Conservation (phyloP, 495 filamentous ascomycete genomes). For the Aspergillus homomorphus region DNA sequence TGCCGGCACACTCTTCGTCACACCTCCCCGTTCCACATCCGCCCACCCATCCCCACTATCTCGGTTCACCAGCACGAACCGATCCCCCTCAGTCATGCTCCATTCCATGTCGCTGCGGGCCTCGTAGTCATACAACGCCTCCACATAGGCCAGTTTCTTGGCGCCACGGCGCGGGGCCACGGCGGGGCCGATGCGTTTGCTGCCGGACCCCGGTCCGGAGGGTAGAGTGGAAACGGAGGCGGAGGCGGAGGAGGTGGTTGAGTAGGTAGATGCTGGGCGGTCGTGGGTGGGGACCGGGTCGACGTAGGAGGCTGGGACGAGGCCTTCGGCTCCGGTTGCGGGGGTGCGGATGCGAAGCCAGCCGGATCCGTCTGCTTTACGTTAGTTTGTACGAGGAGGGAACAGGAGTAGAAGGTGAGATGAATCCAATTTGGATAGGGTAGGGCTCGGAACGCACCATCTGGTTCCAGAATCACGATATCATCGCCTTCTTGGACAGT, state of each 20-base stretch:
- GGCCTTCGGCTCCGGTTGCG: conserved; percentile 64
- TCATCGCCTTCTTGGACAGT: conserved; percentile 74
- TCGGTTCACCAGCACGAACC: conserved; percentile 80
- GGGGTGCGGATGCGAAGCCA: conserved; percentile 80
- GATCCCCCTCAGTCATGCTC: conserved; percentile 85
- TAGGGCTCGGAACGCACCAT: conserved; percentile 78
- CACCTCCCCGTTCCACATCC: conserved; percentile 89
- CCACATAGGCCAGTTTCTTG: conserved; percentile 92
- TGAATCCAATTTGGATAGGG: background rate
- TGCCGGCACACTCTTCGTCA: conserved; percentile 87
- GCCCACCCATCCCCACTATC: conserved; percentile 94
- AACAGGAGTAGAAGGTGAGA: background rate
- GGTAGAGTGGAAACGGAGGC: conserved; percentile 68
- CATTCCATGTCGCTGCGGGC: conserved; percentile 83
- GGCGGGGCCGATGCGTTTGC: conserved; percentile 86
- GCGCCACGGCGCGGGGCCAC: conserved; percentile 90
- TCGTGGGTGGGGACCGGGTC: conserved; percentile 53
- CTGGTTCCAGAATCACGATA: conserved; percentile 75
- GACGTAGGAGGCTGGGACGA: conserved; percentile 84
- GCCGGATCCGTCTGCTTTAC: conserved; percentile 71
- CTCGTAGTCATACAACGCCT: conserved; percentile 88
- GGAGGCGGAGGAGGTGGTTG: conserved; percentile 69
- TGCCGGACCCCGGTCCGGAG: conserved; percentile 44
- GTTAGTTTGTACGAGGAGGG: conserved; percentile 7
- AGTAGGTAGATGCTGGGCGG: conserved; percentile 66